Conservation (phyloP, 495 filamentous ascomycete genomes). For the Podospora pseudocomata region DNA sequence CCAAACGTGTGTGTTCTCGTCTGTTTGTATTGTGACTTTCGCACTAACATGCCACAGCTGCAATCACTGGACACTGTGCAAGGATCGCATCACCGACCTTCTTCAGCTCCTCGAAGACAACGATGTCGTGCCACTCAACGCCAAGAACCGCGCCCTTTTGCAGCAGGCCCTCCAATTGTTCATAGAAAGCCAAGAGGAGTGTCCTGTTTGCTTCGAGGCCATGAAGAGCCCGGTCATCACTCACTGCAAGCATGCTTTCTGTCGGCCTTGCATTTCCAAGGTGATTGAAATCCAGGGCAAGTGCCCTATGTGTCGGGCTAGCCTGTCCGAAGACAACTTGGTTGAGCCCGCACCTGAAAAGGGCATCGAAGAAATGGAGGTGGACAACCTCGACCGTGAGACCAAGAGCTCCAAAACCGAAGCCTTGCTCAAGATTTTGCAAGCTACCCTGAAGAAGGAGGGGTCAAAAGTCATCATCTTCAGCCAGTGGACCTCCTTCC, state of each 20-base stretch:
- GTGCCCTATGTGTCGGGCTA: constrained; percentile 84
- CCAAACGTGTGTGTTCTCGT: constrained; percentile 47
- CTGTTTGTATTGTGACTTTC: background rate
- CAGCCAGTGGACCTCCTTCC: constrained; percentile 89
- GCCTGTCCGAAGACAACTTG: constrained; percentile 58
- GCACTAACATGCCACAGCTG: constrained; percentile 28
- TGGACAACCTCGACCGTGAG: constrained; percentile 53
- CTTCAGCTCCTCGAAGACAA: constrained; percentile 62
- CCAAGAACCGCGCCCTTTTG: constrained; percentile 67
- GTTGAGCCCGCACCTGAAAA: constrained; percentile 60
- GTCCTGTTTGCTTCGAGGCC: constrained; percentile 75
- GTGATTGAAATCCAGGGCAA: constrained; percentile 77
- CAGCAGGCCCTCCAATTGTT: constrained; percentile 74
- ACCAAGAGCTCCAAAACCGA: constrained; percentile 80
- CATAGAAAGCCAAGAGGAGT: constrained; percentile 80
- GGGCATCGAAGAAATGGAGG: constrained; percentile 38
- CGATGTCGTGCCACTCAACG: constrained; percentile 65
- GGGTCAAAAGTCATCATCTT: constrained; percentile 84
- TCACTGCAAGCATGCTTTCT: constrained; percentile 81
- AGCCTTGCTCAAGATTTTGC: constrained; percentile 73
- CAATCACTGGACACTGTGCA: constrained; percentile 83
- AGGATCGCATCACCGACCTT: constrained; percentile 66
- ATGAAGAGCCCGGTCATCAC: constrained; percentile 80
- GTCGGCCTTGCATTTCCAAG: constrained; percentile 67
- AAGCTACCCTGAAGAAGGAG: constrained; percentile 62